Evolutionary conservation across 176 grass and related monocot genomes (phyloP), one percentile per base, ranked within the genome.

Genomic region (Oropetium thomaeum): DNA sequence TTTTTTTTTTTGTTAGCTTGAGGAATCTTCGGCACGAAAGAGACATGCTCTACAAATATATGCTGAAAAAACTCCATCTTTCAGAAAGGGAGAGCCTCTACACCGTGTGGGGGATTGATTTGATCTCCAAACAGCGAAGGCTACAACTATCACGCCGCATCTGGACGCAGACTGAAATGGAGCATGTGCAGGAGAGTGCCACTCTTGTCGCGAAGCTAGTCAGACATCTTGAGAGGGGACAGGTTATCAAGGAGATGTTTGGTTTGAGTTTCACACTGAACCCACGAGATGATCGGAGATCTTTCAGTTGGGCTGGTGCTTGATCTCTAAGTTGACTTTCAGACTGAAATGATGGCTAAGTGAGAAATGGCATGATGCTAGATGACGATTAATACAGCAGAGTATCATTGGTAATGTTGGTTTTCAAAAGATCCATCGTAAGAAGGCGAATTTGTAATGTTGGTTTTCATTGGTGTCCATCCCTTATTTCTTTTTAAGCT

Each of bases 241-340:
- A 87, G 59, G 75, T 79, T 39, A 82, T 89, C 57, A 92, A 86
- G 70, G 90, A 98, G 81, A 98, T 98, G 96, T 88, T 94, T 59
- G 96, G 89, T 58, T 74, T 98, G 37, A 90, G 79, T 82, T 92
- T 98, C 51, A 75, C 83, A 20, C 44, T 91, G 25, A 84, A 93
- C 29, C 86, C 63, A 53, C 67, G 43, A n/a, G 35, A 25, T 53
- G 89, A 78, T 41, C 65, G 75, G 27, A 86, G 68, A 85, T 81
- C 86, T 67, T 94, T 87, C 85, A 87, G 79, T 64, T 93, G 88
- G 77, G 71, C 15, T 29, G 72, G 83, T 26, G 39, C 44, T 29
- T 88, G 78, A 28, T 72, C 66, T 22, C 67, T 80, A 38, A 41
- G 33, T 26, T 58, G 20, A 62, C 45, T 14, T 55, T 31, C 6